phyloP scores from a whole-genome alignment of 2,329 filamentous ascomycete genomes.

The Epichloe amarillans region DNA sequence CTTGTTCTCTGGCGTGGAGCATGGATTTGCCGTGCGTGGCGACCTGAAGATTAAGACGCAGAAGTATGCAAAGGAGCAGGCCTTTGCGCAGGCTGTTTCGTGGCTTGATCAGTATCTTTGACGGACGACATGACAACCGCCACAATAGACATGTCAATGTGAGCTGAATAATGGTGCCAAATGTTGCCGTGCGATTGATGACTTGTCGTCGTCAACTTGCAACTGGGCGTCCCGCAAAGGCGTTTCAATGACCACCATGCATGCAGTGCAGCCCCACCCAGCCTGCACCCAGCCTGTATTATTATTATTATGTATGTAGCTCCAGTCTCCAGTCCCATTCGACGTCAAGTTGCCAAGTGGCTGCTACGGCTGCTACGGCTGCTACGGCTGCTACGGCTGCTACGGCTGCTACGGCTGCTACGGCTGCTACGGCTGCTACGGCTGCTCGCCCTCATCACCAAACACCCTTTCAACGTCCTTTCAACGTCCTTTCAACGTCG shows the following conservation, averaged over 20 bases:
- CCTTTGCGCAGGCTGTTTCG: slow-evolving; percentile 59
- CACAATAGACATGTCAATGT: no score
- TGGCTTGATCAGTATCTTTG: slow-evolving; percentile 50
- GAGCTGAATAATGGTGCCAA: no score
- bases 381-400: no score
- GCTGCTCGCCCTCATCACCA: background rate
- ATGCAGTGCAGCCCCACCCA: background rate
- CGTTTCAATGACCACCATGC: background rate
- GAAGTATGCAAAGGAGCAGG: slow-evolving; percentile 64
- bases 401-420: no score
- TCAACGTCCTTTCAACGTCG: background rate
- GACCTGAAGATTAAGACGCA: slow-evolving; percentile 37
- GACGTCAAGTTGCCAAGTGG: background rate
- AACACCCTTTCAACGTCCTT: background rate
- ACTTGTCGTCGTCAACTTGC: no score
- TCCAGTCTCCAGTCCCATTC: background rate
- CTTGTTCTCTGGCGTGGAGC: slow-evolving; percentile 53
- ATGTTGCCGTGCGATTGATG: no score
- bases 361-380: no score
- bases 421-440: no score
- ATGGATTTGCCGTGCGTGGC: slow-evolving; percentile 62
- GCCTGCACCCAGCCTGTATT: no score
- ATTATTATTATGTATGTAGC: background rate
- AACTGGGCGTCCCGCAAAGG: no score
- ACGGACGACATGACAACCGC: no score